Percentiles rank a stretch among this genome's conserved stretches.
These are phyloP conservation scores for cucumber (Cucumis sativus) DNA, from an alignment of 306 rosid genomes.

Conservation along the genomic window Cucumber_9930_V3 NC_026657.2:36511501-36512000, in stretches of 20 bases:
- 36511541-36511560: too few species aligned
- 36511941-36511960: constrained; percentile 66
- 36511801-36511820: constrained; percentile 33
- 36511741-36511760: not conserved
- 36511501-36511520: too few species aligned
- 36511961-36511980: constrained; percentile 63
- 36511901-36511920: constrained; percentile 6
- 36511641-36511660: too few species aligned
- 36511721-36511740: not conserved
- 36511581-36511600: too few species aligned
- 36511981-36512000: constrained; percentile 86
- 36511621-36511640: too few species aligned
- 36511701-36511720: not conserved
- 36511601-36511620: too few species aligned
- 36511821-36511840: constrained; percentile 57
- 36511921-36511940: constrained; percentile 8
- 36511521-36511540: too few species aligned
- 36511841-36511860: constrained; percentile 81
- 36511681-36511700: not conserved
- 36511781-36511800: too few species aligned
- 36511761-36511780: not conserved
- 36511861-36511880: constrained; percentile 54
- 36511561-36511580: too few species aligned
- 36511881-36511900: constrained; percentile 3
- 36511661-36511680: too few species aligned